These are phyloP conservation scores for Spongispora temasekensis DNA, from an alignment of 1,284 basidiomycete genomes.

Conservation along the genomic window DNA sequence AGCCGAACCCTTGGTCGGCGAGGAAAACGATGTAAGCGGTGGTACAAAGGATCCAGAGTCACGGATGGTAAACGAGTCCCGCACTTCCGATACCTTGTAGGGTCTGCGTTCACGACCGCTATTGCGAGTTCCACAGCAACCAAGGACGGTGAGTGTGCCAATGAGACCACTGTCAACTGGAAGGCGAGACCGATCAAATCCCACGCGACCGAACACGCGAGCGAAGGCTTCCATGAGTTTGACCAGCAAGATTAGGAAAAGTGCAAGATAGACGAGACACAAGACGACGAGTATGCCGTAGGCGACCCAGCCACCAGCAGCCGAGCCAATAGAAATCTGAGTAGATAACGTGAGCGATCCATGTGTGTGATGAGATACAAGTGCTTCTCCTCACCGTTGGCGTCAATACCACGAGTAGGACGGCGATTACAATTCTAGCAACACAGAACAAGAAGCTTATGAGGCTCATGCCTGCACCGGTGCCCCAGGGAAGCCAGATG, in stretches of 20 bases:
- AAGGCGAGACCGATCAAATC: conserved; percentile 84
- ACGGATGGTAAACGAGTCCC: conserved; percentile 30
- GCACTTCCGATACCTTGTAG: conserved; percentile 31
- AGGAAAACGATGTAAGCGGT: conserved; percentile 35
- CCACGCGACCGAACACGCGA: conserved; percentile 77
- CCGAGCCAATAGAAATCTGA: conserved; percentile 77
- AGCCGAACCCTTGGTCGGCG: conserved; percentile 25
- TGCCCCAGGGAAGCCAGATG: conserved; percentile 95
- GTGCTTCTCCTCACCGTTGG: conserved; percentile 66
- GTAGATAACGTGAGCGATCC: conserved; percentile 17
- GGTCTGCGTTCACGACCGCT: conserved; percentile 30
- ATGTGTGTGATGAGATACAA: background rate
- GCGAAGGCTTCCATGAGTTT: conserved; percentile 85
- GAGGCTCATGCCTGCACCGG: conserved; percentile 94
- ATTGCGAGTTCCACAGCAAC: conserved; percentile 68
- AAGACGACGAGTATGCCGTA: conserved; percentile 91
- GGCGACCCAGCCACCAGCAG: conserved; percentile 87
- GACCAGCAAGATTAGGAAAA: conserved; percentile 77
- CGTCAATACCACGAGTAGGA: conserved; percentile 86
- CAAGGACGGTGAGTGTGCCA: conserved; percentile 76
- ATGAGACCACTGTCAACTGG: conserved; percentile 82
- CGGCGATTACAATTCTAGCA: conserved; percentile 85
- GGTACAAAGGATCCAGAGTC: conserved; percentile 48
- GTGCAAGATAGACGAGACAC: conserved; percentile 81
- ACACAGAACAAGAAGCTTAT: conserved; percentile 92